These are phyloP conservation scores for Stygiomarasmius scandens DNA, from an alignment of 1,284 basidiomycete species.

Conservation along the genomic window DNA sequence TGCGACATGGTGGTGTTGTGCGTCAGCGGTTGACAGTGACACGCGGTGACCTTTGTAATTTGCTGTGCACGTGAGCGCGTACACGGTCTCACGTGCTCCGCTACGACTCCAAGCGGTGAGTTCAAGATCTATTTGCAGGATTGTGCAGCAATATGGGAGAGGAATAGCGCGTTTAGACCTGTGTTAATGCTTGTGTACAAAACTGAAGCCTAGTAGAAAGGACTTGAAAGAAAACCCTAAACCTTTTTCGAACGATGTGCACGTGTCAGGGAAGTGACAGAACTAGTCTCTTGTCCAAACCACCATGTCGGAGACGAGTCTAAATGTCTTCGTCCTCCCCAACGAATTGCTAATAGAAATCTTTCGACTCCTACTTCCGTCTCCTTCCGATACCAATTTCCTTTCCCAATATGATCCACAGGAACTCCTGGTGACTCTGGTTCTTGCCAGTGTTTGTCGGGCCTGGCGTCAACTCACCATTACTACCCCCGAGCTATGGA, in stretches of 20 bases:
- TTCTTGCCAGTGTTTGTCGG: slow-evolving; percentile 30
- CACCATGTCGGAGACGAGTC: background rate
- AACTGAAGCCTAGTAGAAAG: no score
- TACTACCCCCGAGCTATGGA: slow-evolving; percentile 32
- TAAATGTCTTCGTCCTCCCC: slow-evolving; percentile 10
- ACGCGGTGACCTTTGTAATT: background rate
- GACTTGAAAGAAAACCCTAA: no score
- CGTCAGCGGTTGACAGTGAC: background rate
- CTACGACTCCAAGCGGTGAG: no score
- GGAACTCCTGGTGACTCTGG: slow-evolving; percentile 19
- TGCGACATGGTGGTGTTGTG: slow-evolving; percentile 35
- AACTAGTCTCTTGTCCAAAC: no score
- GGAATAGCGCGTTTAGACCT: no score
- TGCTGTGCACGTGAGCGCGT: slow-evolving; percentile 30
- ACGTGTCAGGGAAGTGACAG: no score
- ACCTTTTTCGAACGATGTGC: no score
- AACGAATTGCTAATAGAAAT: slow-evolving; percentile 20
- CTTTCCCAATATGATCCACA: background rate
- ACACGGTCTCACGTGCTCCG: no score
- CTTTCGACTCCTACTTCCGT: slow-evolving; percentile 5
- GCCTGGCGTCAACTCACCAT: slow-evolving; percentile 34
- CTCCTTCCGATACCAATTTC: background rate
- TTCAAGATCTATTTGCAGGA: no score
- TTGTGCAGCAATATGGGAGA: no score
- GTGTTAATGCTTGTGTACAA: no score